phyloP scores from a whole-genome alignment of 805 yeast genomes.

The Sugiyamaella marilandica region DNA sequence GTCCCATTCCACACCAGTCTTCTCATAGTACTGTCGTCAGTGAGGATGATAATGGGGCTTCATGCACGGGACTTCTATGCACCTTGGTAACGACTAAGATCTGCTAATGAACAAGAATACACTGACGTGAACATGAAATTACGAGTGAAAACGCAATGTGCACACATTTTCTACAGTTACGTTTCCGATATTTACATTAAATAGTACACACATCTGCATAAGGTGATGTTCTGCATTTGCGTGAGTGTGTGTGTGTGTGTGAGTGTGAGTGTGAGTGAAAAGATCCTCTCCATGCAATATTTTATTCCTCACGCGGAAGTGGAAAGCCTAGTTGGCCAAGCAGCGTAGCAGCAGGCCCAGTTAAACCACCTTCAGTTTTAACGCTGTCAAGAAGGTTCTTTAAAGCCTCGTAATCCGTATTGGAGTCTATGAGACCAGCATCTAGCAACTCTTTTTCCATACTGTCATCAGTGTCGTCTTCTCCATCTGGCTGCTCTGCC shows the following conservation, averaged over 20 bases:
- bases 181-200: too few species aligned
- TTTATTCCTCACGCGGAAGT: neutral
- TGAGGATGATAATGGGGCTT: too few species aligned
- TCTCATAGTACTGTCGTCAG: neutral
- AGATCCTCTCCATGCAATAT: neutral
- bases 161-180: too few species aligned
- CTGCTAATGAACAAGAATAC: neutral
- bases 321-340: conserved; percentile 28
- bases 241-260: too few species aligned
- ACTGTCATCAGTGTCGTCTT: conserved; percentile 23
- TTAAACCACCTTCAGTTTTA: conserved; percentile 26
- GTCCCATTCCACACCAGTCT: conserved; percentile 1
- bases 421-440: conserved; percentile 14
- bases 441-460: conserved; percentile 14
- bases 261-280: too few species aligned
- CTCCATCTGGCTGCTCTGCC: conserved; percentile 8
- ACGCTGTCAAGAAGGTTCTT: conserved; percentile 30
- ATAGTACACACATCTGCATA: too few species aligned
- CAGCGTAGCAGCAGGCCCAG: conserved; percentile 38
- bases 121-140: neutral
- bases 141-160: too few species aligned
- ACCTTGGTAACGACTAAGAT: too few species aligned
- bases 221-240: too few species aligned
- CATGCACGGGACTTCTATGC: too few species aligned
- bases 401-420: conserved; percentile 18